Conservation (phyloP, 768 basidiomycete genomes). For the Punctularia strigosozonata region DNA sequence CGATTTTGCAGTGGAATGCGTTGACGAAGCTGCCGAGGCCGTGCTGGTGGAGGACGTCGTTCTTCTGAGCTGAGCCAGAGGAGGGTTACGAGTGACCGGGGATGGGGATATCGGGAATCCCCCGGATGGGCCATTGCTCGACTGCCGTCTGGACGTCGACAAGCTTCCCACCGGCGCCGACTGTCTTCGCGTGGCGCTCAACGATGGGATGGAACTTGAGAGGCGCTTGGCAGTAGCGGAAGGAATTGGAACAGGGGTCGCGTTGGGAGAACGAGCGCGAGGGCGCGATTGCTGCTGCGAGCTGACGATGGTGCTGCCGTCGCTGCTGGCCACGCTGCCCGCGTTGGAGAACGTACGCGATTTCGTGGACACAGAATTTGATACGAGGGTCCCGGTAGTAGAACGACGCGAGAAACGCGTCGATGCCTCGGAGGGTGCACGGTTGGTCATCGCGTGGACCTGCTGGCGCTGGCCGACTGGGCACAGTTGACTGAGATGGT, state of each 20-base stretch:
- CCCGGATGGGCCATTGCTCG: too few relatives aligned
- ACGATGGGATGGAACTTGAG: constrained; percentile 12
- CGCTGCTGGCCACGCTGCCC: constrained; percentile 26
- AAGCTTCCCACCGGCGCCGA: constrained; percentile 10
- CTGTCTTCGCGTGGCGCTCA: constrained; percentile 11
- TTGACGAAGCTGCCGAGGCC: too few relatives aligned
- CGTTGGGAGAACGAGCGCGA: constrained; percentile 34
- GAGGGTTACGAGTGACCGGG: too few relatives aligned
- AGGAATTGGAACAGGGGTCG: constrained; percentile 32
- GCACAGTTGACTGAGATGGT: too few relatives aligned
- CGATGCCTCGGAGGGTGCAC: constrained; percentile 40
- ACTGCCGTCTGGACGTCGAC: constrained; percentile 23
- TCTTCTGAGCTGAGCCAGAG: too few relatives aligned
- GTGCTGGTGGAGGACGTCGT: too few relatives aligned
- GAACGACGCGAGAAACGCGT: constrained; percentile 39
- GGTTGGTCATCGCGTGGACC: too few relatives aligned
- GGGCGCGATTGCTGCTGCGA: constrained; percentile 12
- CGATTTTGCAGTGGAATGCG: too few relatives aligned
- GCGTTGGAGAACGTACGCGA: constrained; percentile 39
- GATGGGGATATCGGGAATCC: too few relatives aligned
- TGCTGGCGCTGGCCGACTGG: too few relatives aligned
- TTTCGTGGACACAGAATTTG: constrained; percentile 28
- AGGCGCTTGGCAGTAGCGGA: constrained; percentile 23
- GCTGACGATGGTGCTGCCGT: constrained; percentile 39
- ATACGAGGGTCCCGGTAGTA: constrained; percentile 20